A percentile compares a stretch with the other conserved stretches of the same genome.
phyloP scores from a whole-genome alignment of 1,284 basidiomycete species.

The Malassezia sympodialis region DNA sequence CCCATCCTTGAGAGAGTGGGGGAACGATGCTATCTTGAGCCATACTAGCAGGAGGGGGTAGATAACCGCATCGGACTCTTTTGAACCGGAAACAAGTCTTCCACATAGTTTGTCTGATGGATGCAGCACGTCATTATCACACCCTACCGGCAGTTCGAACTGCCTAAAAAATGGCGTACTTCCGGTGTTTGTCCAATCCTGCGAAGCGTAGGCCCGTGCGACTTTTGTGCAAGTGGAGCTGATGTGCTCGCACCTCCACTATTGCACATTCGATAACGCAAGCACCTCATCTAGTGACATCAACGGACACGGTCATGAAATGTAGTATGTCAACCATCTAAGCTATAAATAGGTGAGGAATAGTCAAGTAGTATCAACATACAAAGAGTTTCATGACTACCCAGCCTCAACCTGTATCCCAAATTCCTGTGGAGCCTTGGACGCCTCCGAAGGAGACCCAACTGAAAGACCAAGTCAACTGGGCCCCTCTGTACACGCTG shows the following conservation, averaged over 20 bases:
- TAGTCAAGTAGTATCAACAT: neutral
- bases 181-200: neutral
- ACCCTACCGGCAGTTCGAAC: neutral
- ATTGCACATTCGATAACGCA: neutral
- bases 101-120: no score
- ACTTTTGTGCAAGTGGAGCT: neutral
- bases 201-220: neutral
- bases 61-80: neutral
- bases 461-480: slow-evolving; percentile 23
- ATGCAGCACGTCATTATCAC: neutral
- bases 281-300: neutral
- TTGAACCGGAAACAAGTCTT: neutral
- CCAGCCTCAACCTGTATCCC: neutral
- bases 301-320: neutral
- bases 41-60: neutral
- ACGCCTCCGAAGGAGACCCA: slow-evolving; percentile 28
- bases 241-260: neutral
- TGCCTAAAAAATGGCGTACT: neutral
- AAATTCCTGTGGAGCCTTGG: slow-evolving; percentile 27
- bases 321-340: neutral
- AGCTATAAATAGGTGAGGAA: neutral
- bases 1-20: slow-evolving; percentile 37
- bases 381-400: neutral
- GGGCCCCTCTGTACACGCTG: slow-evolving; percentile 39
- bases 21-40: slow-evolving; percentile 9